Evolutionary conservation across 2,329 filamentous ascomycete species (phyloP).

Genomic region (Neonectria ditissima): DNA sequence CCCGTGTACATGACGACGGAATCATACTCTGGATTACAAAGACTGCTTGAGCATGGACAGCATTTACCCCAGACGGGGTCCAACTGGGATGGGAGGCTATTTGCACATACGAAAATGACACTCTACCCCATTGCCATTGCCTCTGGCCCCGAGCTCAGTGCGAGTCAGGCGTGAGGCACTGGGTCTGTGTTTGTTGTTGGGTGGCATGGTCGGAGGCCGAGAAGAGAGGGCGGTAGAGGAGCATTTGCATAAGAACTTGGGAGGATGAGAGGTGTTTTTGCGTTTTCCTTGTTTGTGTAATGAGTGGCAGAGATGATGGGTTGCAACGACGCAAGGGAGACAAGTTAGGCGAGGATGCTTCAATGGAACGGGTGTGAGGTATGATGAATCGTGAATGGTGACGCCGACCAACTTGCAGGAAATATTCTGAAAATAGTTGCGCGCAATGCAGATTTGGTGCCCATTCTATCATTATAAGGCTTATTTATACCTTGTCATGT

Average conservation of each 20-base stretch:
- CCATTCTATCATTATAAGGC: not conserved
- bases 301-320: slow-evolving; percentile 1
- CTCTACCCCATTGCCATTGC: not conserved
- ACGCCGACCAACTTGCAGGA: not conserved
- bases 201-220: not conserved
- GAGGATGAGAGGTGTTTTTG: slow-evolving; percentile 37
- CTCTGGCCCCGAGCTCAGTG: not conserved
- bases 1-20: slow-evolving; percentile 19
- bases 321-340: not conserved
- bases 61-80: slow-evolving; percentile 5
- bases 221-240: slow-evolving; percentile 20
- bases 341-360: slow-evolving; percentile 1
- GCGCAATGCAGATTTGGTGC: not conserved
- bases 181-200: slow-evolving; percentile 3
- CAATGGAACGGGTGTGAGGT: slow-evolving; percentile 1
- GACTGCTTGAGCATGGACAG: slow-evolving; percentile 25
- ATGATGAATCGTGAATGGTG: not conserved
- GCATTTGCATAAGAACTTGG: slow-evolving; percentile 42
- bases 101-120: slow-evolving; percentile 13
- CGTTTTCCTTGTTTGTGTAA: slow-evolving; percentile 15
- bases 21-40: slow-evolving; percentile 15
- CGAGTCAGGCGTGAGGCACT: not conserved
- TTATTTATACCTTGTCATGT: not conserved
- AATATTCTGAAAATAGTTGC: not conserved
- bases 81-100: slow-evolving; percentile 3